Evolutionary conservation across 2,329 filamentous ascomycete genomes (phyloP).

Genomic region (Colletotrichum magnum): DNA sequence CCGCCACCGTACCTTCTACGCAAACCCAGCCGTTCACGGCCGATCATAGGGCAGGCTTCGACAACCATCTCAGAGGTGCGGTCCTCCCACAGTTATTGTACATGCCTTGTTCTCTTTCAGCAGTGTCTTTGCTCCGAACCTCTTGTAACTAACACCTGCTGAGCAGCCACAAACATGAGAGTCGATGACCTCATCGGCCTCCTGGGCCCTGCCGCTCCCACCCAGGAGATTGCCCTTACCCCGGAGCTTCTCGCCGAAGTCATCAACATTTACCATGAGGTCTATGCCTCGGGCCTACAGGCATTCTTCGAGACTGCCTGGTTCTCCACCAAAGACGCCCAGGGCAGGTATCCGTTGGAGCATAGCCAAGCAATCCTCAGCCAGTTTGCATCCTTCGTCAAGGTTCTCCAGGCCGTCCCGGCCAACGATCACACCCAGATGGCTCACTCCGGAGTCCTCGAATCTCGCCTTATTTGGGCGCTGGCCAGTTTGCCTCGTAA

Average conservation of each 20-base stretch:
- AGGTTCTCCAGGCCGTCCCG: slow-evolving; percentile 63
- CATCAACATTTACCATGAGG: slow-evolving; percentile 78
- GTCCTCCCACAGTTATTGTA: slow-evolving; percentile 49
- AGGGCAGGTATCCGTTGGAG: slow-evolving; percentile 61
- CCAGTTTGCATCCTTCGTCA: slow-evolving; percentile 76
- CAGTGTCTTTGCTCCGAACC: slow-evolving; percentile 43
- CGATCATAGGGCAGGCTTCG: slow-evolving; percentile 42
- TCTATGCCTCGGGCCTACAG: slow-evolving; percentile 82
- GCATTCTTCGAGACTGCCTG: slow-evolving; percentile 86
- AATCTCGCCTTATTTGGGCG: slow-evolving; percentile 73
- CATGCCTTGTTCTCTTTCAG: slow-evolving; percentile 50
- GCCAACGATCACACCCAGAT: slow-evolving; percentile 67
- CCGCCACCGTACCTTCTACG: slow-evolving; percentile 48
- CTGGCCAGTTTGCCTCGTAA: slow-evolving; percentile 66
- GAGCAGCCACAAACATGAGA: slow-evolving; percentile 74
- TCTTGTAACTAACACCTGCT: slow-evolving; percentile 59
- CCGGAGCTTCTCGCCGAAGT: slow-evolving; percentile 74
- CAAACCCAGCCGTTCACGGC: slow-evolving; percentile 47
- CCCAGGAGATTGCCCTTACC: slow-evolving; percentile 66
- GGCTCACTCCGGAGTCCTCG: slow-evolving; percentile 67
- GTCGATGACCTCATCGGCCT: slow-evolving; percentile 80
- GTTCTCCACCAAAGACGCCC: slow-evolving; percentile 72
- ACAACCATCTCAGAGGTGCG: slow-evolving; percentile 65
- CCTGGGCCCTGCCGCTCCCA: slow-evolving; percentile 72
- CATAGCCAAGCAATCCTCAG: slow-evolving; percentile 72